phyloP scores from a whole-genome alignment of 2,329 filamentous ascomycete genomes.

The Dendryphion nanum region DNA sequence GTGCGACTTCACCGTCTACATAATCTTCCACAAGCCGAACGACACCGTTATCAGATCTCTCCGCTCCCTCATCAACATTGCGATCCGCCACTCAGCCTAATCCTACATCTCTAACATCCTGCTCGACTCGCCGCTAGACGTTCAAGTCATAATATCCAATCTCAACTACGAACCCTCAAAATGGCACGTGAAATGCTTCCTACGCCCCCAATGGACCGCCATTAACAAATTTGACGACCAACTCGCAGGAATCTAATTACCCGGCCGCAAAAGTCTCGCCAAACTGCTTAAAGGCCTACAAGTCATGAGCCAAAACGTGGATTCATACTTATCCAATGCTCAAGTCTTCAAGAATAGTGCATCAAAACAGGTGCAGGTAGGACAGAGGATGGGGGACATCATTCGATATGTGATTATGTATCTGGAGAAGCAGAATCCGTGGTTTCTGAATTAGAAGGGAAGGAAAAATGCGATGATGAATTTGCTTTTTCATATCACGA shows the following conservation, averaged over 20 bases:
- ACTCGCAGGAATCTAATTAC: conserved; percentile 8
- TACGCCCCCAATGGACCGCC: conserved; percentile 10
- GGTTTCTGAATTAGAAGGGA: conserved; percentile 15
- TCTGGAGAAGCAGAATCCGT: conserved; percentile 26
- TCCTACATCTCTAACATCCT: conserved; percentile 8
- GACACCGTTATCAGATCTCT: conserved; percentile 10
- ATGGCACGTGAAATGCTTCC: conserved; percentile 12
- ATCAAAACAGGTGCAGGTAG: neutral
- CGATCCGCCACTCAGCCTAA: conserved; percentile 4
- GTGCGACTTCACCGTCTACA: conserved; percentile 9
- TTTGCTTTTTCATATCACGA: conserved; percentile 21
- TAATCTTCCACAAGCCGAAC: conserved; percentile 11
- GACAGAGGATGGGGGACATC: conserved; percentile 14
- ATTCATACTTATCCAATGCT: neutral
- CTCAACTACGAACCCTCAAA: conserved; percentile 15
- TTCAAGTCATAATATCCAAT: conserved; percentile 9
- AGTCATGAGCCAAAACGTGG: neutral
- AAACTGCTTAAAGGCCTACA: neutral
- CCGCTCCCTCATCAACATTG: neutral
- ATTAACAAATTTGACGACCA: conserved; percentile 17
- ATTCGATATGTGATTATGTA: conserved; percentile 22
- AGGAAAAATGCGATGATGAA: conserved; percentile 16
- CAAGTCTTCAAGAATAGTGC: neutral
- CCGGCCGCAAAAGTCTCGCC: neutral
- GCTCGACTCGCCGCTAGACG: conserved; percentile 12